phyloP scores from a whole-genome alignment of 2,329 filamentous ascomycete species.

The Juglanconis juglandina region DNA sequence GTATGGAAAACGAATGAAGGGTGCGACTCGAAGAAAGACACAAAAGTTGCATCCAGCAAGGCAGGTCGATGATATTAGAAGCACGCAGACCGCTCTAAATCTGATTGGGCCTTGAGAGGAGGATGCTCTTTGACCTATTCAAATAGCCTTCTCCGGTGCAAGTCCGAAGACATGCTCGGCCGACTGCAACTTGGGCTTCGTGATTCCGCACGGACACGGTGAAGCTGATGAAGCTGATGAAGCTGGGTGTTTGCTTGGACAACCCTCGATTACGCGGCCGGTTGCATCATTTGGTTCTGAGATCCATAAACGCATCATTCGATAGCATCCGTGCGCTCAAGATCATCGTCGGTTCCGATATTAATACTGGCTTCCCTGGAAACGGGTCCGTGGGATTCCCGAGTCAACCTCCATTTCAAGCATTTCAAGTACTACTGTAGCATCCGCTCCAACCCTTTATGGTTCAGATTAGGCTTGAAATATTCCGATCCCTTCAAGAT shows the following conservation, averaged over 20 bases:
- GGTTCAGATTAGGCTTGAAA: slow-evolving; percentile 10
- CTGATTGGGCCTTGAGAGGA: no score
- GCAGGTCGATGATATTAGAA: no score
- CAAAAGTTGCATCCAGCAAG: no score
- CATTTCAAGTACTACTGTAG: no score
- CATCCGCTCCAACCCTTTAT: neutral
- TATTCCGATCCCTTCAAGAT: neutral
- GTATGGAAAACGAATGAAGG: neutral
- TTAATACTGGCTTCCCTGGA: neutral
- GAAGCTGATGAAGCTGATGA: no score
- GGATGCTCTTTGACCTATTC: no score
- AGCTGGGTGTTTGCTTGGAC: no score
- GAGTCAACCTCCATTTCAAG: neutral
- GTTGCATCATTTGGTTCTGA: neutral
- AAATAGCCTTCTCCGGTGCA: no score
- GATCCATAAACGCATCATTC: neutral
- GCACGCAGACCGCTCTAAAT: no score
- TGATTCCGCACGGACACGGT: no score
- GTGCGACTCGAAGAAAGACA: neutral
- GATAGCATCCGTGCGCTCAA: neutral
- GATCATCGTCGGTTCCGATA: neutral
- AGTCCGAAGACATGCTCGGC: no score
- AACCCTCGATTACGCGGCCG: neutral
- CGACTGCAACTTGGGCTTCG: no score
- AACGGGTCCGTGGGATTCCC: neutral